phyloP scores from a whole-genome alignment of 2,329 filamentous ascomycete species.

The Colletotrichum endophyticum region DNA sequence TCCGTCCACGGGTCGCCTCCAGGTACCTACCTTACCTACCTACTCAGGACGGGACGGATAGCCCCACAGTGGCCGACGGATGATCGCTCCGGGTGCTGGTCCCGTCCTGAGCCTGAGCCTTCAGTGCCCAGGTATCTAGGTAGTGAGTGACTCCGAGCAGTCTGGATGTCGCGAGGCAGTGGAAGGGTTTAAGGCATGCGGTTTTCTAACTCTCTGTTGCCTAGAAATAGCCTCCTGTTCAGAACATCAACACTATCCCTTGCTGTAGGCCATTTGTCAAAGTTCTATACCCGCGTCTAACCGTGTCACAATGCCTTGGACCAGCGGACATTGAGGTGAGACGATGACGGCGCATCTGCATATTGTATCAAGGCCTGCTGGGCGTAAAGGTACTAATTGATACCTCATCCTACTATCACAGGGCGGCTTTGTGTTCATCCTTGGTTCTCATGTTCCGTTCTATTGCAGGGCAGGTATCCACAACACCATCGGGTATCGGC shows the following conservation, averaged over 20 bases:
- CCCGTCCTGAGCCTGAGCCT: not conserved
- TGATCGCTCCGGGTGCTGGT: not conserved
- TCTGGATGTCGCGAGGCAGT: not conserved
- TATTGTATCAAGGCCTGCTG: not conserved
- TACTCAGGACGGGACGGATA: not conserved
- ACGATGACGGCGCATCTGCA: not conserved
- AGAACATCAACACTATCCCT: not conserved
- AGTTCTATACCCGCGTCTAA: not conserved
- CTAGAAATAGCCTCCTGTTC: not conserved
- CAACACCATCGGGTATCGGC: not conserved
- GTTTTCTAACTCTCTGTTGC: not conserved
- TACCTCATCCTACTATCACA: not conserved
- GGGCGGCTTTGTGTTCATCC: not conserved
- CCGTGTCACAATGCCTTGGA: not conserved
- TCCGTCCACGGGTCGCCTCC: not conserved
- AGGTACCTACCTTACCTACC: no score
- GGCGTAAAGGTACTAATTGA: not conserved
- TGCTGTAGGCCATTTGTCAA: not conserved
- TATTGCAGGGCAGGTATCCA: not conserved
- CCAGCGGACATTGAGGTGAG: not conserved
- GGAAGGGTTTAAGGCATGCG: not conserved
- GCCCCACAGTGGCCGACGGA: not conserved
- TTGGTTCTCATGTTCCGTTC: not conserved
- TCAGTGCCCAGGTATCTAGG: not conserved
- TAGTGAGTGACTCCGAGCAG: not conserved